Evolutionary conservation across 1,284 basidiomycete species (phyloP).

Genomic region (Irpex sp.): DNA sequence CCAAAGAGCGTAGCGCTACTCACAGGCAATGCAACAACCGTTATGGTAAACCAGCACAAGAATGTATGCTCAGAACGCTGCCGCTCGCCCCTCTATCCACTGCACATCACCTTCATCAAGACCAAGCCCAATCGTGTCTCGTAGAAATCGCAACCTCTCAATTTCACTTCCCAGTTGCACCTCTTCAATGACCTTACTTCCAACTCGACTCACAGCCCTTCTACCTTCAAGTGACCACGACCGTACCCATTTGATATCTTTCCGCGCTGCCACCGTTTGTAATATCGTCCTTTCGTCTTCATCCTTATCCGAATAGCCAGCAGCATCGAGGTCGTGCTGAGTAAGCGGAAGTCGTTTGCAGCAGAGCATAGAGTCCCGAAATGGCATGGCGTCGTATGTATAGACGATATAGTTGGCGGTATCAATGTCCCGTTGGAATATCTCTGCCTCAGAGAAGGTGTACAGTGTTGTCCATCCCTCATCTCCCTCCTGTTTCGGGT

Average conservation of each 20-base stretch:
- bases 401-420: background rate
- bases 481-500: background rate
- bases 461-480: background rate
- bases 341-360: background rate
- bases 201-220: background rate
- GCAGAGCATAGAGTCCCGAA: background rate
- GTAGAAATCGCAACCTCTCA: background rate
- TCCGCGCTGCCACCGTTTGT: background rate
- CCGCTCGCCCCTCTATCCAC: background rate
- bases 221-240: background rate
- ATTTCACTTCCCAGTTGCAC: background rate
- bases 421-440: background rate
- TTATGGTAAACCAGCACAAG: background rate
- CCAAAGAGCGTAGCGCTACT: no score
- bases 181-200: background rate
- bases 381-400: background rate
- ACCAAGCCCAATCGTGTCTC: background rate
- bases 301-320: background rate
- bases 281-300: background rate
- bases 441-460: background rate
- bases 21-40: no score
- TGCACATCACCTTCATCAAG: background rate
- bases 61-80: background rate
- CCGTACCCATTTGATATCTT: background rate
- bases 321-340: background rate